These are phyloP conservation scores for Neurospora cerealis DNA, from an alignment of 495 filamentous ascomycete species.

Conservation along the genomic window DNA sequence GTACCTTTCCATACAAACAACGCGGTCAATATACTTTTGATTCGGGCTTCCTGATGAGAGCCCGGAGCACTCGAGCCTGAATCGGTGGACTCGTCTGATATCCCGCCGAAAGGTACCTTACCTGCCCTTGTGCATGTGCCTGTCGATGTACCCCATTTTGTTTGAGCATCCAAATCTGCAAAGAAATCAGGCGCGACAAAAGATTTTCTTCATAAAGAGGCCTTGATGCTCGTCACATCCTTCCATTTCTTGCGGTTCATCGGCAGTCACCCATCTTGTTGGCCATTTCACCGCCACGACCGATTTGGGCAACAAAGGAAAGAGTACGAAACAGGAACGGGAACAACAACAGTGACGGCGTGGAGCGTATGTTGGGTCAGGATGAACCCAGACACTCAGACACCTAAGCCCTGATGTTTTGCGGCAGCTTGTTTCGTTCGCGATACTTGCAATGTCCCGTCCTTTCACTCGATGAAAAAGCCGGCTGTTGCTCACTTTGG, in stretches of 20 bases:
- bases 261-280: not conserved
- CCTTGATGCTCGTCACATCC: not conserved
- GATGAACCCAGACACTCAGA: not conserved
- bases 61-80: not conserved
- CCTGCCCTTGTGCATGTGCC: not conserved
- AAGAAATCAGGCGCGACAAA: not conserved
- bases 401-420: not conserved
- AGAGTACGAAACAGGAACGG: not conserved
- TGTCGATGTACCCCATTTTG: not conserved
- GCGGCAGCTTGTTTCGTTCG: not conserved
- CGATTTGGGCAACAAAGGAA: not conserved
- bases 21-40: not conserved
- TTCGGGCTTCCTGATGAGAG: not conserved
- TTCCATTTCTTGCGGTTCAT: not conserved
- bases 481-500: not conserved
- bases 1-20: not conserved
- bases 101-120: not conserved
- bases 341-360: not conserved
- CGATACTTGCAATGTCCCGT: not conserved
- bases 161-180: not conserved
- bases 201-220: not conserved
- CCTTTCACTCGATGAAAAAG: not conserved
- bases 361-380: not conserved
- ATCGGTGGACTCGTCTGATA: not conserved
- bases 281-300: not conserved